Evolutionary conservation across 805 yeast genomes (phyloP), one percentile per base, ranked within the genome.

Genomic region (Suhomyces pyralidae): DNA sequence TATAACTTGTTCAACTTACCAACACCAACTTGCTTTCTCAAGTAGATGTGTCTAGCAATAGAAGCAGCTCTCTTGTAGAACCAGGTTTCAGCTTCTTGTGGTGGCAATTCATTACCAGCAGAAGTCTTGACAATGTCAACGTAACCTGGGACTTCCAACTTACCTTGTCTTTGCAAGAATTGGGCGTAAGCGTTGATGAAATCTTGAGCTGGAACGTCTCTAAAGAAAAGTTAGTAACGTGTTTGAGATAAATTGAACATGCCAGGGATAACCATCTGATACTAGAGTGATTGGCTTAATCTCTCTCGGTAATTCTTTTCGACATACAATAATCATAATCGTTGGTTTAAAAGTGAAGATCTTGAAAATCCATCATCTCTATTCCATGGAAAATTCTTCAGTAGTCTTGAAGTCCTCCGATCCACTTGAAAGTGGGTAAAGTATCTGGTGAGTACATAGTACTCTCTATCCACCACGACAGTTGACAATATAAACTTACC

Each of bases 161-260:
- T 92, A 86, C 98, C 99, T 85, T 96, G 99, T 82, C 98, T 91
- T 85, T 94, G 98, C 82, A 94, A 89, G 90, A 94, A 94, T 78
- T 89, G 89, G 73, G 99, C 98, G 86, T 94, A 94, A 81, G 98
- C 97, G 85, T 90, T 91, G 81, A 94, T 93, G 84, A 94, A 94
- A 67, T 90, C 96, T 88, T 94, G 98, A 81, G 99, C 99, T 82
- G 98, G 97, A 82, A 94, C 99, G 97, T 94, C 99, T 88, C 97
- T 91, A 67, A 71, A 47, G 45, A 46, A 68, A 57, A 68, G 75
- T 71, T 69, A 69, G 72, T 68, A 70, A 54, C 45, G 54, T 38
- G 20, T 17, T 48, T 40, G 30, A 42, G 14, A 40, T 30, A 14
- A 42, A n/a, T 20, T 30, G 32, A 22, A 28, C 24, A 17, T 30